Base-by-base conservation (phyloP, 2,329 filamentous ascomycete species). In the Aspergillus ruber region DNA sequence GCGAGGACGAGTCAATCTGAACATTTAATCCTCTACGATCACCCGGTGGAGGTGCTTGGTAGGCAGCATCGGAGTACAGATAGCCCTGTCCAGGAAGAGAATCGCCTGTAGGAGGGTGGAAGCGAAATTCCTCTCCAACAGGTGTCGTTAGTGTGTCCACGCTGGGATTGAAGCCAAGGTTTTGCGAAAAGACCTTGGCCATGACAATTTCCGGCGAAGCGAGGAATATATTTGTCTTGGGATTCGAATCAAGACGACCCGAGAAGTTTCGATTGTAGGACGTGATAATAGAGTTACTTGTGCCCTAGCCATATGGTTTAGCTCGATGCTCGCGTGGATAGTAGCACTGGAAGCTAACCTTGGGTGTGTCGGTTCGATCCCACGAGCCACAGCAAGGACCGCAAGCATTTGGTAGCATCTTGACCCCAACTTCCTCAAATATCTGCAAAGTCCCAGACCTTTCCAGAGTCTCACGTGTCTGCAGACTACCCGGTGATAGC, bases 251-350 rank as follows among this genome's bases (percentile, higher is more conserved):
- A 72, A 97, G 97, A 69, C 93, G 89, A 58, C 91, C 91, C 52
- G 91, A 97, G 79, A 98, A 97, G 84, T 98, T 97, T 74, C 93
- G 90, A 86, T 98, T 98, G 85, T 96, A 98, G 23, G 93, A 97
- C 41, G 90, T 96, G 69, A 98, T 79, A 70, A 98, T 98, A 6
- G 90, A 94, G 84, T 98, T 98, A 3, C 25, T 27, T 4, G 7
- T 27, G 25, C 25, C 25, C 25, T 27, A 27, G 25, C 25, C 25
- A 27, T 9, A 20, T 27, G 4, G 9, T 8, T 10, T 27, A 27
- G 8, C 8, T 27, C 25, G 9, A 3, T 27, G 25, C 25, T 27
- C 9, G 25, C 2, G 25, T 27, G 25, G 25, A 9, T 3, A 27
- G 10, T 27, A 9, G 8, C 3, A 10, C 25, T 27, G 25, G 63